Conservation (phyloP, 148 eudicot genomes). For the Rhododendron simsii region DNA sequence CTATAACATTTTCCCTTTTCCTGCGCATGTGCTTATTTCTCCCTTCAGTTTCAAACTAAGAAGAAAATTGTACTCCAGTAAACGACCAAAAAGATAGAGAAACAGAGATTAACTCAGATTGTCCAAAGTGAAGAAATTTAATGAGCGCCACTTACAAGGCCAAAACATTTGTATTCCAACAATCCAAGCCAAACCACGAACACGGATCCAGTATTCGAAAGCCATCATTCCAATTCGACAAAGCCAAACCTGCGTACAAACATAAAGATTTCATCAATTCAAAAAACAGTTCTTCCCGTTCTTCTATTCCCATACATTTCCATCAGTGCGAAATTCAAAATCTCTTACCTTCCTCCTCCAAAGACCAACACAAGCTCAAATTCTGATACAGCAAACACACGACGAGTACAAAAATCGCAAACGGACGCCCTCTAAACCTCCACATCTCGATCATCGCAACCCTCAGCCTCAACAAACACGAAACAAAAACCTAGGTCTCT, state of each 20-base stretch:
- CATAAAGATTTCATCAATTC: neutral
- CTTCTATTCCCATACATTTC: neutral
- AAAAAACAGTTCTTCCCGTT: neutral
- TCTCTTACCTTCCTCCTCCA: constrained; percentile 25
- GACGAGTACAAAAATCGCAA: constrained; percentile 19
- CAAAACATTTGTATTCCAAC: constrained; percentile 44
- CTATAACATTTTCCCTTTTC: neutral
- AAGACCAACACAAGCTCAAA: constrained; percentile 23
- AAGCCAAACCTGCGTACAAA: constrained; percentile 44
- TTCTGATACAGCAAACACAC: constrained; percentile 14
- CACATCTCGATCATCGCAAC: constrained; percentile 37
- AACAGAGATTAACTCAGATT: neutral
- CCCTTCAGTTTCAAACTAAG: neutral
- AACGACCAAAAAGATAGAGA: neutral
- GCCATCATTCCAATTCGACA: constrained; percentile 36
- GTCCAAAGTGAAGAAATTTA: neutral
- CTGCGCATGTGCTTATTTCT: neutral
- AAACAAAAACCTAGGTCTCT: neutral
- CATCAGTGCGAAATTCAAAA: neutral
- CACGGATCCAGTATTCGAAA: constrained; percentile 33
- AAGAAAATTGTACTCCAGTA: neutral
- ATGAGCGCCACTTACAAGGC: constrained; percentile 40
- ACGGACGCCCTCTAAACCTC: constrained; percentile 17
- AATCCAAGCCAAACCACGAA: constrained; percentile 61
- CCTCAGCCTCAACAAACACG: neutral